Base-by-base conservation (phyloP, 768 basidiomycete genomes). In the Auricularia sp. region DNA sequence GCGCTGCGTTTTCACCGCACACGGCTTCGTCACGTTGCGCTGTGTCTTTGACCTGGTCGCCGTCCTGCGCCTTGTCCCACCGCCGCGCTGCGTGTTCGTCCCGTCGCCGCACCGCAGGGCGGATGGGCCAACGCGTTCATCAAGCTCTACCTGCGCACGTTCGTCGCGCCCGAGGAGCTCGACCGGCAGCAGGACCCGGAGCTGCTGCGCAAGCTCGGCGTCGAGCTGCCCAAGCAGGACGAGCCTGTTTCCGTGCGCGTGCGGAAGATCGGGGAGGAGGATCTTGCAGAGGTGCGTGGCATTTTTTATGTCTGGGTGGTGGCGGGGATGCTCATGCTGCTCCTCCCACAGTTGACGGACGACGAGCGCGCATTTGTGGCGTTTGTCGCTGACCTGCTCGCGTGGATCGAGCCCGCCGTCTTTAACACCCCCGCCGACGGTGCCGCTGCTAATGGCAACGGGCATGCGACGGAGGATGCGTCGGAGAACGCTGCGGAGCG, bases 151-250 rank as follows among this genome's bases (percentile, higher is more conserved):
- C 88, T 92, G 68, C 80, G 85, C 63, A 83, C 84, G 61, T 83
- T 91, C 73, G 86, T 89, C 68, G 84, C 87, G 72, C 87, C 86
- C 36, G 90, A 88, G 68, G 90, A 93, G 69, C 77, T 92, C 54
- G 87, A 91, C 69, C 42, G 56, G 34, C 29, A 59, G 56, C 56
- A 59, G 29, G 56, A 59, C 56, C 56, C 34, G 8, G 56, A 59
- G 56, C 11, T 59, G 56, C 56, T 59, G 16, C 14, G 23, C 16
- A 59, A 59, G 56, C 56, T 59, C 29, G 56, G 56, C 56, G 56
- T 59, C 29, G 56, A 59, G 56, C 34, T 59, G 56, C 56, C 56
- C 5, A 59, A 23, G 56, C 56, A 59, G 16, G 56, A 59, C 23
- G 34, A 33, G 3, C 29, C 56, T 1, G 16, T 59, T 8, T n/a